Percentiles rank a stretch among this genome's conserved stretches.
These are phyloP conservation scores for Chrysanthemum seticuspe DNA, from an alignment of 129 eudicot genomes.

Conservation along the genomic window DNA sequence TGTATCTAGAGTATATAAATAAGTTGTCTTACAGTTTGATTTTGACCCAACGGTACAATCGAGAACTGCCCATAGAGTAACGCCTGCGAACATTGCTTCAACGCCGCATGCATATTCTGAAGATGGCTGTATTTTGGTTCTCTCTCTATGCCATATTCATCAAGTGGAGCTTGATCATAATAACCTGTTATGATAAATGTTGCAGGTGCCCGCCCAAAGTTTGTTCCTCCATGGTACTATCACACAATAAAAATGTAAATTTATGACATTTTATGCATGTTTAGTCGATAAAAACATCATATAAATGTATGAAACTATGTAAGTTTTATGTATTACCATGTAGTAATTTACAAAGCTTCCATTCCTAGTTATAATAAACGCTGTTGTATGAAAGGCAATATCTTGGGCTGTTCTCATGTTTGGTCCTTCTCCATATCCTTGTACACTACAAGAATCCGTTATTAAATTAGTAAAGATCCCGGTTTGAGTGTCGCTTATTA, in stretches of 20 bases:
- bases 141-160: slow-evolving; percentile 78
- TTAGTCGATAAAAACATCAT: not conserved
- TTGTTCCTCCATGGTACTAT: slow-evolving; percentile 97
- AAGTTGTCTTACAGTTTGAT: slow-evolving; percentile 45
- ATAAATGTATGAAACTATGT: not conserved
- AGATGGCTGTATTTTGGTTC: slow-evolving; percentile 92
- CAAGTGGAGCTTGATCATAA: slow-evolving; percentile 91
- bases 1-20: too few species aligned
- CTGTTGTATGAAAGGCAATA: slow-evolving; percentile 67
- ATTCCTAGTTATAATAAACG: slow-evolving; percentile 65
- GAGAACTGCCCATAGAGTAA: slow-evolving; percentile 47
- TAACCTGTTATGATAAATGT: slow-evolving; percentile 59
- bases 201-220: slow-evolving; percentile 69
- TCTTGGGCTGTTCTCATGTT: slow-evolving; percentile 64
- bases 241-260: not conserved
- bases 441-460: slow-evolving; percentile 49
- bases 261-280: too few species aligned
- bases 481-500: not conserved
- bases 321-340: slow-evolving; percentile 46
- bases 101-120: slow-evolving; percentile 65
- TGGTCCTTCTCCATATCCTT: slow-evolving; percentile 55
- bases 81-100: slow-evolving; percentile 48
- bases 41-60: slow-evolving; percentile 38
- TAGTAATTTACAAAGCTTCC: slow-evolving; percentile 88
- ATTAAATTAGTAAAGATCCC: not conserved